These are phyloP conservation scores for Excoecaria cochinchinensis DNA, from an alignment of 345 rosid species.

Conservation along the genomic window DNA sequence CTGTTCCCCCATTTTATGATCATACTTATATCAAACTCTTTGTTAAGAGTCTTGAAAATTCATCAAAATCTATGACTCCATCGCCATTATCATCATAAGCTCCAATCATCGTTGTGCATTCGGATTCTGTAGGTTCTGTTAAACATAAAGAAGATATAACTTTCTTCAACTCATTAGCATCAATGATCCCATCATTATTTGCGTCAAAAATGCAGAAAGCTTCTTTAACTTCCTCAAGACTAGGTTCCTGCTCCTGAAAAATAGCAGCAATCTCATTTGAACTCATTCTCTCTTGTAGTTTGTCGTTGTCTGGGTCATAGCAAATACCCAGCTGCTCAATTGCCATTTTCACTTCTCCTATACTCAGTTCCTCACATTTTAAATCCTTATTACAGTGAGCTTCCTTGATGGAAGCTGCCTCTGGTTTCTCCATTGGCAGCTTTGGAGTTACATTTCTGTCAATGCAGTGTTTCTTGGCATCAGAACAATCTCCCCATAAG, in stretches of 20 bases:
- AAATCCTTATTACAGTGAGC: not conserved
- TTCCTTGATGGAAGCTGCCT: not conserved
- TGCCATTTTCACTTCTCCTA: not conserved
- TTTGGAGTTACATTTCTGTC: not conserved
- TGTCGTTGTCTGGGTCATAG: not conserved
- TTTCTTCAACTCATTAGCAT: constrained; percentile 44
- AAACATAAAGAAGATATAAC: constrained; percentile 40
- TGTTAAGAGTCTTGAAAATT: constrained; percentile 33
- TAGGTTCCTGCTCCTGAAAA: constrained; percentile 19
- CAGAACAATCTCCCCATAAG: not conserved
- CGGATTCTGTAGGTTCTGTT: constrained; percentile 42
- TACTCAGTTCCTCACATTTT: not conserved
- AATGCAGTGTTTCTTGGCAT: not conserved
- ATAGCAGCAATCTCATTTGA: constrained; percentile 1
- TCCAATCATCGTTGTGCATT: constrained; percentile 52
- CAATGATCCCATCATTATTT: constrained; percentile 39
- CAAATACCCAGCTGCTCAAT: not conserved
- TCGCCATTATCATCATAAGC: constrained; percentile 19
- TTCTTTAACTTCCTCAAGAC: constrained; percentile 29
- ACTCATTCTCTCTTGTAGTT: constrained; percentile 2
- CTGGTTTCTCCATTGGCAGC: not conserved
- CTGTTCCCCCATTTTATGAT: no score
- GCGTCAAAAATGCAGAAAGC: constrained; percentile 38
- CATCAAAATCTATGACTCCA: constrained; percentile 2
- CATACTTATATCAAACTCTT: constrained; percentile 34